Conservation (phyloP, 169 alveolate genomes). For the Cytauxzoon felis region DNA sequence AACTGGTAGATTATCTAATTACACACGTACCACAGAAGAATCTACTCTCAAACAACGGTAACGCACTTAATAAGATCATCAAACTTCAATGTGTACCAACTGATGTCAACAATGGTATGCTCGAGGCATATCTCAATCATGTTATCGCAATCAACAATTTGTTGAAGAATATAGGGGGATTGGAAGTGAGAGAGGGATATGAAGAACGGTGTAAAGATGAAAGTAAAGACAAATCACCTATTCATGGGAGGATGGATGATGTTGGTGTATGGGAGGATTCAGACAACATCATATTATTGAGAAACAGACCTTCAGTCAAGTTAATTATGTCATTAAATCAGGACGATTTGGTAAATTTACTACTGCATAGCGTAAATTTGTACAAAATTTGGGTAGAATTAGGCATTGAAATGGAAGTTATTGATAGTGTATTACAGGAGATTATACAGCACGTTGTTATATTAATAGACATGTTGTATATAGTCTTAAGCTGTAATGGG, state of each 20-base stretch:
- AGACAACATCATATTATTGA: neutral
- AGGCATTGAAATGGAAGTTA: neutral
- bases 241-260: neutral
- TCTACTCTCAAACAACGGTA: neutral
- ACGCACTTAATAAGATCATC: neutral
- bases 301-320: neutral
- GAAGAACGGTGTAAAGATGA: too few relatives aligned
- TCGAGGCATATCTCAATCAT: neutral
- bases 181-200: too few relatives aligned
- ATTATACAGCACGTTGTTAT: neutral
- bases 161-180: too few relatives aligned
- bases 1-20: neutral
- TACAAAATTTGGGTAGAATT: neutral
- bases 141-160: too few relatives aligned
- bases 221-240: neutral
- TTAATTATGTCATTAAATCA: neutral
- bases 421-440: neutral
- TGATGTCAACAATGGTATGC: neutral
- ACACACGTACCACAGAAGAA: neutral
- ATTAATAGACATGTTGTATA: neutral
- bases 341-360: neutral
- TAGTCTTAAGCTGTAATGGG: neutral
- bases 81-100: neutral
- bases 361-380: neutral
- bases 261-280: neutral